These are phyloP conservation scores for Leucaena leucocephala DNA, from an alignment of 306 rosid genomes.

Conservation along the genomic window DNA sequence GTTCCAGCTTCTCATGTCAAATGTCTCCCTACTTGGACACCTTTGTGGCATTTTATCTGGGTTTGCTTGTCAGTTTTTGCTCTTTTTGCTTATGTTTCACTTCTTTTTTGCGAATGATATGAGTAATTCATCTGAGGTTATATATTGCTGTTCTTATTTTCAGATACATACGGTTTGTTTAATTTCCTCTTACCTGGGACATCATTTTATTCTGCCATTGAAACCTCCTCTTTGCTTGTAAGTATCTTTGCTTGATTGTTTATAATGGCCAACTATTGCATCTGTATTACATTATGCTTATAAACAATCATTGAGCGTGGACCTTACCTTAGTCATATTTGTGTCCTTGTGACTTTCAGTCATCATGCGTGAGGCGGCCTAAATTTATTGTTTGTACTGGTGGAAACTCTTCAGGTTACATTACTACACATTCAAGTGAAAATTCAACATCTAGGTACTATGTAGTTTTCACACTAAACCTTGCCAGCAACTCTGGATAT, in stretches of 20 bases:
- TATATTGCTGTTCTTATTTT: conserved; percentile 38
- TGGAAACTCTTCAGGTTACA: conserved; percentile 71
- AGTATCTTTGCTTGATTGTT: conserved; percentile 49
- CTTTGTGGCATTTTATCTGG: conserved; percentile 98
- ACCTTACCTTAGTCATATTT: conserved; percentile 22
- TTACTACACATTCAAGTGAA: conserved; percentile 83
- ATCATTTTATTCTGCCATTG: conserved; percentile 81
- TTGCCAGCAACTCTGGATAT: conserved; percentile 10
- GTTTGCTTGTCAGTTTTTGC: conserved; percentile 80
- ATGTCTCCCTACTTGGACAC: conserved; percentile 95
- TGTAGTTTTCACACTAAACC: conserved; percentile 28
- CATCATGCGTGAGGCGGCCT: conserved; percentile 88
- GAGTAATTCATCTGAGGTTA: conserved; percentile 26
- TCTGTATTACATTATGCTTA: conserved; percentile 13
- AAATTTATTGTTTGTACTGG: conserved; percentile 96
- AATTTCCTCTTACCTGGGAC: conserved; percentile 87
- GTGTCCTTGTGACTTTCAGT: conserved; percentile 50
- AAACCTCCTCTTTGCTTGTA: conserved; percentile 80
- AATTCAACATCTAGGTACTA: conserved; percentile 62
- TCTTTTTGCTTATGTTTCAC: conserved; percentile 20
- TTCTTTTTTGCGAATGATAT: neutral
- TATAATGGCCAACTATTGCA: conserved; percentile 20
- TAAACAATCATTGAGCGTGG: conserved; percentile 3
- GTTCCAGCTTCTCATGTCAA: conserved; percentile 93
- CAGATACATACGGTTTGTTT: conserved; percentile 89